A percentile compares a stretch with the other conserved stretches of the same genome.
Evolutionary conservation across 2,329 filamentous ascomycete species (phyloP).

Genomic region (Drechslerella coelobrocha): DNA sequence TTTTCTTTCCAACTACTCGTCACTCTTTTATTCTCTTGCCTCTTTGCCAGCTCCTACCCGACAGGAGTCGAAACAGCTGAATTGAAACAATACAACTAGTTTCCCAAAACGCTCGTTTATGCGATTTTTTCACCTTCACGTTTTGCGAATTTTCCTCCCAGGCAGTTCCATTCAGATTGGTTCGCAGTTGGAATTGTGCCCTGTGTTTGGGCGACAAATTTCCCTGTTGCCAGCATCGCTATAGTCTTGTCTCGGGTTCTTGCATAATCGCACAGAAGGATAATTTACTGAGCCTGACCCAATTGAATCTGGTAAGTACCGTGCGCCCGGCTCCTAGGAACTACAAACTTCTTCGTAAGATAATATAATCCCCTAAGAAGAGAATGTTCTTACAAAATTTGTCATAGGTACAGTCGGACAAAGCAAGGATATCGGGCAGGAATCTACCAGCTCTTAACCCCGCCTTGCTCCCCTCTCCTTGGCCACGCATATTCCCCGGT

Average conservation of each 20-base stretch:
- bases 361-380: conserved; percentile 21
- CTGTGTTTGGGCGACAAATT: conserved; percentile 12
- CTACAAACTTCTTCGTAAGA: background rate
- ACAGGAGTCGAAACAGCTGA: conserved; percentile 33
- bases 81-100: conserved; percentile 42
- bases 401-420: conserved; percentile 45
- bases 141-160: conserved; percentile 20
- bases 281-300: conserved; percentile 25
- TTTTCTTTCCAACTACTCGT: conserved; percentile 48
- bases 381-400: conserved; percentile 31
- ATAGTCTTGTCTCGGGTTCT: conserved; percentile 39
- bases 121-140: conserved; percentile 26
- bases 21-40: conserved; percentile 37
- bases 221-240: conserved; percentile 21
- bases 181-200: background rate
- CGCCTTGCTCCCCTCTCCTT: conserved; percentile 10
- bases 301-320: conserved; percentile 30
- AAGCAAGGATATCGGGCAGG: conserved; percentile 16
- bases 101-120: conserved; percentile 48
- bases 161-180: conserved; percentile 17
- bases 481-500: conserved; percentile 7
- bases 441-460: conserved; percentile 19
- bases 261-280: conserved; percentile 34
- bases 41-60: conserved; percentile 26
- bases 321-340: conserved; percentile 28